phyloP scores from a whole-genome alignment of 2,329 filamentous ascomycete species.

The Penicillium concentricum region DNA sequence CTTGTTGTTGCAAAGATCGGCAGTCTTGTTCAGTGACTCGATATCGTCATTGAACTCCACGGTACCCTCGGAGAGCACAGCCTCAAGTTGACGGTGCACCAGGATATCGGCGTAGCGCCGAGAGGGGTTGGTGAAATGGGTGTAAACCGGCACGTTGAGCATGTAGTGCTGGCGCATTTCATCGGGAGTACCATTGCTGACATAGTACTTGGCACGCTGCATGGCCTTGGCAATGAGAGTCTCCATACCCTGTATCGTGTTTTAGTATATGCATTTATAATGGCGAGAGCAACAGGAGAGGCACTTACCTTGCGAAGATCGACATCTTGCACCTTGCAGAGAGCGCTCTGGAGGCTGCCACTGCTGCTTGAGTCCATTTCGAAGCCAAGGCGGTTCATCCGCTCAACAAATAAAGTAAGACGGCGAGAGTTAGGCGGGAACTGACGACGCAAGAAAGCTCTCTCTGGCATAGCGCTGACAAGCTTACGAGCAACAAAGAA shows the following conservation, averaged over 20 bases:
- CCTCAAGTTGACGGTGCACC: constrained; percentile 91
- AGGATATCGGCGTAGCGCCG: constrained; percentile 93
- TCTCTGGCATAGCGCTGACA: constrained; percentile 75
- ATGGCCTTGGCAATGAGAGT: constrained; percentile 92
- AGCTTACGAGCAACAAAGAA: constrained; percentile 84
- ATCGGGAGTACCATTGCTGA: constrained; percentile 73
- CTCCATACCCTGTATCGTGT: constrained; percentile 72
- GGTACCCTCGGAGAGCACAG: constrained; percentile 75
- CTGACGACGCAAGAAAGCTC: constrained; percentile 88
- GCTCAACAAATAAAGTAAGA: constrained; percentile 84
- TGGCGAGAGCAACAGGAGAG: neutral
- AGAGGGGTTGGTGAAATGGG: constrained; percentile 94
- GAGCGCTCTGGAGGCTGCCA: constrained; percentile 85
- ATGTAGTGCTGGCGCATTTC: constrained; percentile 85
- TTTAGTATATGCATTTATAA: constrained; percentile 8
- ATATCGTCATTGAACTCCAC: constrained; percentile 86
- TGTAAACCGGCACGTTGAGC: constrained; percentile 89
- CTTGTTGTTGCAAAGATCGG: constrained; percentile 96
- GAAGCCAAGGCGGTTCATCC: constrained; percentile 88
- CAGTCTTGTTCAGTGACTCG: constrained; percentile 84
- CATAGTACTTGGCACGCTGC: constrained; percentile 93
- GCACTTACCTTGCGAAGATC: constrained; percentile 72
- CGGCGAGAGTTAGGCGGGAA: constrained; percentile 81
- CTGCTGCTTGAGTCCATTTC: constrained; percentile 88
- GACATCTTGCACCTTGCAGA: constrained; percentile 87